Evolutionary conservation across 345 rosid genomes (phyloP), one percentile per base, ranked within the genome.

Genomic region (Murraya paniculata): DNA sequence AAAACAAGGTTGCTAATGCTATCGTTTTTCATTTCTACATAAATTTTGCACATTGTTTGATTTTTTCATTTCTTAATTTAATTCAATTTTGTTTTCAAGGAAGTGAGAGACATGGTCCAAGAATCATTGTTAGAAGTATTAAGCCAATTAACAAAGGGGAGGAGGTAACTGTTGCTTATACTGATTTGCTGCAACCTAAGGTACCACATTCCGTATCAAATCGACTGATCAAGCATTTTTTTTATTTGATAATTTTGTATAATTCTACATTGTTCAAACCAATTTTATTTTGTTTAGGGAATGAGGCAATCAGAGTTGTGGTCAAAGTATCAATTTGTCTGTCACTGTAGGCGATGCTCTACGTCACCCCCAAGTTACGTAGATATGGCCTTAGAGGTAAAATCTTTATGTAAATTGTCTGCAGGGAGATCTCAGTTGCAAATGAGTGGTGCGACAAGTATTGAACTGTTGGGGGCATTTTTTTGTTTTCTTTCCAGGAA

Each of bases 131-230:
- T 36, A 84, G 97, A 78, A 95, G 97, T 80, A 90, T 91, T 25
- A 91, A 82, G 88, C 68, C 55, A 78, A 91, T 93, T 31, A 80
- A 81, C 48, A 84, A 72, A 69, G 93, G 90, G 56, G 89, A 88
- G 78, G 90, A 91, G 82, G 89, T 95, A 58, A 90, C 87, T 60
- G 74, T 91, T 64, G 90, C 97, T 4, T 95, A 89, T 77, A 93
- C 91, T 5, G 93, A 95, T 84, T 78, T 95, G 81, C 79, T 93
- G 80, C 97, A 86, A 78, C 97, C 93, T 3, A 89, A 86, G 90
- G 97, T 94, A 53, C 21, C 5, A 76, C 31, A 73, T 60, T 25
- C 22, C 55, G 35, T 30, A 30, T 30, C n/a, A 59, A 59, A 4
- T 9, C 48, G 14, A 16, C 22, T 68, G 35, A 68, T 25, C 21